These are phyloP conservation scores for Picea abies DNA, from an alignment of 83 land plant species.

Conservation along the genomic window DNA sequence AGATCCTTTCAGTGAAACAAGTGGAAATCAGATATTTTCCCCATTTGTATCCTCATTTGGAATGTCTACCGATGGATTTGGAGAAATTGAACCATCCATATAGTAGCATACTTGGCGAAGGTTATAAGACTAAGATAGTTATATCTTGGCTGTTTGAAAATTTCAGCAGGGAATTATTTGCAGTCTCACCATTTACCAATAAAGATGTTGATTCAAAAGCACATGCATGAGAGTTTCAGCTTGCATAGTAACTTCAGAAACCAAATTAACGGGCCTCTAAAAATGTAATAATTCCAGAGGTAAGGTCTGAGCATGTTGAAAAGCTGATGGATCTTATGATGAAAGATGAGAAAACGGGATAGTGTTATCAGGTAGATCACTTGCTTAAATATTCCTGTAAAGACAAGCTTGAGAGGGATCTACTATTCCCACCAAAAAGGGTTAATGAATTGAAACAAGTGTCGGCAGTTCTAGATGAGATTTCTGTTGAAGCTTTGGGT, in stretches of 20 bases:
- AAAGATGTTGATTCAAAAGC: not conserved
- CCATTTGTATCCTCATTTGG: not conserved
- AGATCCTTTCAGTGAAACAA: not conserved
- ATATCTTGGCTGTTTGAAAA: not conserved
- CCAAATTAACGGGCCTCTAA: not conserved
- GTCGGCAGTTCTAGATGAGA: slow-evolving; percentile 87
- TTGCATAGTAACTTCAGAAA: not conserved
- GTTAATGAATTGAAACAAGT: slow-evolving; percentile 74
- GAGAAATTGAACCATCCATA: slow-evolving; percentile 1
- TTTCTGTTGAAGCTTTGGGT: slow-evolving; percentile 80
- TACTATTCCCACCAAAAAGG: slow-evolving; percentile 55
- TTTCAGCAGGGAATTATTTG: not conserved
- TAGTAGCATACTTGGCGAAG: too few species aligned
- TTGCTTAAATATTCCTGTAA: slow-evolving; percentile 87
- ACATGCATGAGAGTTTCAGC: not conserved
- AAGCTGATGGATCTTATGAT: slow-evolving; percentile 13
- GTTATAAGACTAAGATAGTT: not conserved
- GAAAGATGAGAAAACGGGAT: slow-evolving; percentile 65
- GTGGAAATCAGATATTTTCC: not conserved
- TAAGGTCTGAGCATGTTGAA: too few species aligned
- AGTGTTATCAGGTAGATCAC: slow-evolving; percentile 73
- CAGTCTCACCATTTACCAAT: not conserved
- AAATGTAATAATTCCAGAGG: not conserved
- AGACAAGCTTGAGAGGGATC: slow-evolving; percentile 76
- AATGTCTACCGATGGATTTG: not conserved